Evolutionary conservation across 192 early-diverging fungal species (phyloP).

Genomic region (Spizellomyces punctatus): DNA sequence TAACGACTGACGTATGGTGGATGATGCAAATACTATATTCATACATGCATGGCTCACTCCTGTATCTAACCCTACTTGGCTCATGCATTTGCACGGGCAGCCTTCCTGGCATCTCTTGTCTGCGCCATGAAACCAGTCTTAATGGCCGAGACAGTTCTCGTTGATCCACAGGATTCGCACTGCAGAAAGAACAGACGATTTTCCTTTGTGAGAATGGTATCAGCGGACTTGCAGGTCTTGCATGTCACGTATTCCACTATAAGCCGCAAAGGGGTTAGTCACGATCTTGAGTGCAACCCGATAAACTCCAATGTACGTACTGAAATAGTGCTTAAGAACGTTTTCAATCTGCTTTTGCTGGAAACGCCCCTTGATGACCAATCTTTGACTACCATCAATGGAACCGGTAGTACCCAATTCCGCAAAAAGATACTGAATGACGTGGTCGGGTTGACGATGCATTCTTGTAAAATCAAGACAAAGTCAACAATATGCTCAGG

Average conservation of each 20-base stretch:
- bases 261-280: neutral
- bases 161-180: conserved; percentile 96
- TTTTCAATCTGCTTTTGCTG: conserved; percentile 99
- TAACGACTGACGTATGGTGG: too few species aligned
- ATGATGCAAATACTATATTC: too few species aligned
- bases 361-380: conserved; percentile 97
- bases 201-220: conserved; percentile 94
- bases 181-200: conserved; percentile 95
- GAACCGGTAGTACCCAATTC: conserved; percentile 99
- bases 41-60: too few species aligned
- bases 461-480: conserved; percentile 56
- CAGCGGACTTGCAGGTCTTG: conserved; percentile 97
- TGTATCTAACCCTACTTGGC: neutral
- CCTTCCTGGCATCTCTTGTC: conserved; percentile 32
- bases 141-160: conserved; percentile 92
- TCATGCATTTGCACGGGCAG: conserved; percentile 16
- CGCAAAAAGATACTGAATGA: conserved; percentile 96
- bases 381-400: conserved; percentile 84
- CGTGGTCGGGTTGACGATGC: conserved; percentile 93
- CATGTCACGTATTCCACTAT: conserved; percentile 96
- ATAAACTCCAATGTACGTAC: conserved; percentile 37
- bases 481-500: neutral
- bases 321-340: conserved; percentile 95
- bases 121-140: conserved; percentile 97
- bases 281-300: neutral